Base-by-base conservation (phyloP, 2,329 filamentous ascomycete species). In the Fusarium siculi region DNA sequence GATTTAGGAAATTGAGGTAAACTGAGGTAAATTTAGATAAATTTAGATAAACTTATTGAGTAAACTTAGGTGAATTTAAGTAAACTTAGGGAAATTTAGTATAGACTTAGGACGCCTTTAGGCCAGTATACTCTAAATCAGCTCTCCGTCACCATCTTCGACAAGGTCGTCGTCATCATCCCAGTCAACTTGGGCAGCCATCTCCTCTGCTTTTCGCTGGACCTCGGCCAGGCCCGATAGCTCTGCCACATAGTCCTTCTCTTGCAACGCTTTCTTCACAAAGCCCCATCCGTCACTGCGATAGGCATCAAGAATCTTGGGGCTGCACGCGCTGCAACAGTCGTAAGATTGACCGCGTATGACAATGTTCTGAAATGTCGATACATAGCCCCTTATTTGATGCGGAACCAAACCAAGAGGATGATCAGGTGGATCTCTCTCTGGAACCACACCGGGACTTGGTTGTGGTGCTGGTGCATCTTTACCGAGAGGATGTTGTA, bases 401-500 rank as follows among this genome's bases (percentile, higher is more conserved):
- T 97, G 94, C 3, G 94, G 93, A 1, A 96, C 89, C 19, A 93
- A 87, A 28, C 91, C 91, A 5, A 93, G 85, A 4, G 91, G 87
- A 76, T 92, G 88, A 59, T 89, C 84, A 9, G 82, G 82, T 23
- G 87, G 89, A 63, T 91, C 87, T 49, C 88, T 85, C 61, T 89
- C 87, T 56, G 88, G 88, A 6, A 81, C 74, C 3, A 79, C 73
- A 14, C 83, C 81, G 3, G 81, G 78, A 7, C 81, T 79, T 7
- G 81, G 79, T 56, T 84, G 80, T 0, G 90, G 90, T n/a, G 89
- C 89, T 9, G 88, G 87, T 1, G 90, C 90, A 54, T 88, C 84
- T 25, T 89, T 85, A n/a, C 90, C 88, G 12, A 92, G 84, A 0
- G 95, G 95, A 79, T 97, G 96, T 79, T 99, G 96, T 15, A 98